Base-by-base conservation (phyloP, 23 red algal genomes). In the Gracilariopsis chorda region DNA sequence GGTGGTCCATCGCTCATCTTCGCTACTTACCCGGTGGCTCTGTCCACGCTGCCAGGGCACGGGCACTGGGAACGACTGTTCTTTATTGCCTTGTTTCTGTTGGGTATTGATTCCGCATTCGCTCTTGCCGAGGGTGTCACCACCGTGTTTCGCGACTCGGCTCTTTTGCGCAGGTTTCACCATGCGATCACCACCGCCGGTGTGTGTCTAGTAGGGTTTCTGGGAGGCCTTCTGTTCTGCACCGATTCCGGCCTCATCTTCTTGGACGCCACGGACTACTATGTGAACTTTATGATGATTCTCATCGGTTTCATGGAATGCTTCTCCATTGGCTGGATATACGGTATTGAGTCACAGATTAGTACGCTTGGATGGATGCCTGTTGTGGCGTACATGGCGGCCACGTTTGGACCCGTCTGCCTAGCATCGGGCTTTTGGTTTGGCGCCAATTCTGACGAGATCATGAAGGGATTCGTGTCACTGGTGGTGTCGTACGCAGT, bases 11-110 rank as follows among this genome's bases (percentile, higher is more conserved):
- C 14, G 16, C 47, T 88, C 27, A 65, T 88, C 68, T 88, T 75
- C 52, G 64, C 21, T 44, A 44, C 70, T 21, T 78, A 40, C 43
- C 84, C 84, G 0, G 64, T 88, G 12, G 70, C 84, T 7, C 68
- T 88, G 37, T 71, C 58, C 13, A 88, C 84, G 44, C 68, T 88
- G 4, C 43, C 44, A 51, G 58, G 58, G 6, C 34, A 69, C 32
- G 87, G 87, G 4, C 87, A 91, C 56, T 91, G 87, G 87, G 87
- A 91, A 37, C 49, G 87, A 40, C 60, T 81, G 4, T 60, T 91
- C 24, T 91, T 80, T 44, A 47, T 91, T 20, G 87, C 61, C 1
- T 51, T 91, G 29, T 91, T 91, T 71, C 55, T 91, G 16, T 60
- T 91, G 2, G 87, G 87, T 20, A 91, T 80, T 58, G 87, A 91